These are phyloP conservation scores for Globisporangium takayamanum DNA, from an alignment of 352 stramenopile species.

Conservation along the genomic window DNA sequence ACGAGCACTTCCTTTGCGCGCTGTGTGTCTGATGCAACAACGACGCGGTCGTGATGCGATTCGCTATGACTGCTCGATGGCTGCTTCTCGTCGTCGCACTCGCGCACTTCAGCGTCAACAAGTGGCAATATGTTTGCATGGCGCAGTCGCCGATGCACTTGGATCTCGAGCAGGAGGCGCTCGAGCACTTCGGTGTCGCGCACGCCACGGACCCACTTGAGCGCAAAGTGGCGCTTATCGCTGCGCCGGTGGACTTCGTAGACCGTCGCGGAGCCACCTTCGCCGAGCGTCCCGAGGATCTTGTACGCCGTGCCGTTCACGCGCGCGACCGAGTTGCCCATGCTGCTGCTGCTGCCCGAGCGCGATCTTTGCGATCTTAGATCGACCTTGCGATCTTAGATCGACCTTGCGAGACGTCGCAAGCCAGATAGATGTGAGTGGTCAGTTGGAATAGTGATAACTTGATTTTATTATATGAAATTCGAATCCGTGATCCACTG, in stretches of 20 bases:
- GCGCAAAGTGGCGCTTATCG: slow-evolving; percentile 26
- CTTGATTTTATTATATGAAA: no score
- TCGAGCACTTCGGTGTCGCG: slow-evolving; percentile 47
- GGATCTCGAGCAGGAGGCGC: slow-evolving; percentile 62
- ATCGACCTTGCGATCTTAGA: no score
- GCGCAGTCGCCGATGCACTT: slow-evolving; percentile 51
- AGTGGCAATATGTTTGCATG: slow-evolving; percentile 52
- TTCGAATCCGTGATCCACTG: no score
- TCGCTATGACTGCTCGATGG: background rate
- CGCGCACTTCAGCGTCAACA: slow-evolving; percentile 40
- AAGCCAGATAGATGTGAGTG: no score
- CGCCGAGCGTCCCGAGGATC: slow-evolving; percentile 41
- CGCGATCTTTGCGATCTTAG: background rate
- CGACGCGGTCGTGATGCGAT: background rate
- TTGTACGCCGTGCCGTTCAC: slow-evolving; percentile 56
- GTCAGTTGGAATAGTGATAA: no score
- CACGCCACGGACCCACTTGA: slow-evolving; percentile 62
- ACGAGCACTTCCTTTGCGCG: slow-evolving; percentile 51
- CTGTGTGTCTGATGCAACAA: no score
- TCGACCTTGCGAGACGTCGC: no score
- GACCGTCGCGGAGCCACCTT: slow-evolving; percentile 71
- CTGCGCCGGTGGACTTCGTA: slow-evolving; percentile 37
- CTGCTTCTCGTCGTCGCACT: background rate
- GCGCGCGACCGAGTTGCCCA: slow-evolving; percentile 57
- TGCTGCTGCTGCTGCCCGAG: slow-evolving; percentile 8